Evolutionary conservation across 768 basidiomycete genomes (phyloP), one percentile per base, ranked within the genome.

Genomic region (Kwoniella europaea): DNA sequence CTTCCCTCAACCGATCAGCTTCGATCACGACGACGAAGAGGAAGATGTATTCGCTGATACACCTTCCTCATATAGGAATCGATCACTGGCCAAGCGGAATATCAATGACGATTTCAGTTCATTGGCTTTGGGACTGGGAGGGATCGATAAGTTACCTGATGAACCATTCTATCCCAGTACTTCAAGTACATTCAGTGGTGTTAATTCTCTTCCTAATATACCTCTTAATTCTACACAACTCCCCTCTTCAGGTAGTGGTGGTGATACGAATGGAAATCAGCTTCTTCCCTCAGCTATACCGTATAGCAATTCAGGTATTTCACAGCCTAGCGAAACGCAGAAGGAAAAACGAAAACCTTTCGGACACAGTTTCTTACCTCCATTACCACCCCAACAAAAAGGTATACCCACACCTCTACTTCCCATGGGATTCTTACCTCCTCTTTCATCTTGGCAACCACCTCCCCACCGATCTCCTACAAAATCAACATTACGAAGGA

Each of bases 281-380:
- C 35, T 50, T 16, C 46, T 50, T 50, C 46, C 46, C 46, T 50
- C 46, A 50, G 46, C 46, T 18, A 50, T 18, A 50, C 46, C 46
- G 12, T 50, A 50, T 50, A 18, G 46, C 46, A 35, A 35, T 9
- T 50, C 46, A 15, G 46, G 13, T 13, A 50, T 18, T 15, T 63
- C 61, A 2, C 35, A 35, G 35, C 43, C 24, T 41, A 3, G 10
- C 35, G 20, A 22, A 43, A 18, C 61, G 43, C 61, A 52, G 13
- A 42, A 61, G 27, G 46, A 44, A 44, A 52, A 27, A 24, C 42
- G 54, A 42, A 56, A 44, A 27, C 65, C 65, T 3, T 66, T 66
- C 55, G 65, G 65, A 10, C 65, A 58, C 16, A 18, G 56, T 1
- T 66, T 66, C 55, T 22, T 66, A 10, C 24, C 65, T 10, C 65